These are phyloP conservation scores for Mortierella claussenii DNA, from an alignment of 192 early-diverging fungal species.

Conservation along the genomic window DNA sequence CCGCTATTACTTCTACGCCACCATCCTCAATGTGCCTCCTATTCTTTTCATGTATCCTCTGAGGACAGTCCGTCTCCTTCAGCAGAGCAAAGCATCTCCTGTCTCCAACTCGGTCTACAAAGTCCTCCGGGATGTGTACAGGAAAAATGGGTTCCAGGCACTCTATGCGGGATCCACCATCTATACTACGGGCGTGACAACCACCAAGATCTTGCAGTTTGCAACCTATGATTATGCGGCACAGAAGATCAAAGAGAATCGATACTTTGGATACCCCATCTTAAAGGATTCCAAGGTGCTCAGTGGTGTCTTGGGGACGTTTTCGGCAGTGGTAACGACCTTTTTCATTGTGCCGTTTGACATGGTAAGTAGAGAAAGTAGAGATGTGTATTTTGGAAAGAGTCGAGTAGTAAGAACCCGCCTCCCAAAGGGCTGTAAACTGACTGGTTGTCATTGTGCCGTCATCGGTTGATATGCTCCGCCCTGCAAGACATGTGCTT, in stretches of 20 bases:
- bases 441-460: slow-evolving; percentile 8
- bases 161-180: slow-evolving; percentile 39
- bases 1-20: slow-evolving; percentile 45
- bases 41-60: slow-evolving; percentile 39
- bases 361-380: slow-evolving; percentile 23
- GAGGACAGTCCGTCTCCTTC: slow-evolving; percentile 44
- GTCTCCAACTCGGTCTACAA: slow-evolving; percentile 35
- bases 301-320: slow-evolving; percentile 27
- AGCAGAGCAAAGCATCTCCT: slow-evolving; percentile 40
- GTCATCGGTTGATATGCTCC: background rate
- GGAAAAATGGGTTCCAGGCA: slow-evolving; percentile 27
- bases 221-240: slow-evolving; percentile 47
- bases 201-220: slow-evolving; percentile 47
- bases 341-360: slow-evolving; percentile 50
- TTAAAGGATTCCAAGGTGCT: slow-evolving; percentile 20
- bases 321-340: slow-evolving; percentile 40
- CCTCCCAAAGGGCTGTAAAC: too few relatives aligned
- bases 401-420: too few relatives aligned
- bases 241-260: slow-evolving; percentile 25
- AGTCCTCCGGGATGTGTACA: slow-evolving; percentile 25
- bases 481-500: background rate
- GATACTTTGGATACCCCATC: slow-evolving; percentile 26
- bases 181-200: slow-evolving; percentile 32
- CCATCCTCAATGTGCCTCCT: slow-evolving; percentile 38
- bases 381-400: too few relatives aligned